Evolutionary conservation across 306 rosid species (phyloP), one percentile per base, ranked within the genome.

Genomic region (Corylus americana): DNA sequence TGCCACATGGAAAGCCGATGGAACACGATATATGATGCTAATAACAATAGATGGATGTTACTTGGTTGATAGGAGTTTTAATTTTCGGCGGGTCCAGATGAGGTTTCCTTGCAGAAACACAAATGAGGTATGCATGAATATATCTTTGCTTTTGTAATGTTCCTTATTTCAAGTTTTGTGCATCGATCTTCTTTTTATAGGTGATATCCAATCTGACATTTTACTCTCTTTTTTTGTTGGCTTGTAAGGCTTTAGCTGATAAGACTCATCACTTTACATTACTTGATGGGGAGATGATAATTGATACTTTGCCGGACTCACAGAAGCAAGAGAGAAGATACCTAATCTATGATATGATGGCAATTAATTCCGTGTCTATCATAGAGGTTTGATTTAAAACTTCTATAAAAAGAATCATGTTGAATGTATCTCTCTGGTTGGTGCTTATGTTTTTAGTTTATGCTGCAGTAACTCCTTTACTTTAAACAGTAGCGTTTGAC

Each of bases 1-100:
- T 88, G 98, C 98, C 75, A 94, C 98, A 16, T 94, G 98, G 98
- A 94, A 94, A 91, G 98, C 98, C 83, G 97, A 94, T 79, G 98
- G 98, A 82, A 94, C 98, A 35, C 86, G 98, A 82, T 94, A 94
- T 84, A 94, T 94, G 98, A 92, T 94, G 98, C 88, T 92, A 77
- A 91, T 92, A 77, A 94, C 91, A 31, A 64, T 88, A 87, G 98
- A 94, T 83, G 98, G 98, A 39, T 94, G 98, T 84, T 94, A 88
- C 88, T 88, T 94, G 85, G 83, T 94, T 75, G 98, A 94, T 85
- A 92, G 98, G 80, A 83, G 39, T 84, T 94, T 89, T 85, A 92
- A 86, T 82, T 94, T 88, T 84, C 86, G 98, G 82, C 91, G 98
- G 88, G 97, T 94, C 67, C 97, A 94, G 85, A 92, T 94, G 98